Conservation (phyloP, 2,329 filamentous ascomycete species). For the Bipolaris bicolor region DNA sequence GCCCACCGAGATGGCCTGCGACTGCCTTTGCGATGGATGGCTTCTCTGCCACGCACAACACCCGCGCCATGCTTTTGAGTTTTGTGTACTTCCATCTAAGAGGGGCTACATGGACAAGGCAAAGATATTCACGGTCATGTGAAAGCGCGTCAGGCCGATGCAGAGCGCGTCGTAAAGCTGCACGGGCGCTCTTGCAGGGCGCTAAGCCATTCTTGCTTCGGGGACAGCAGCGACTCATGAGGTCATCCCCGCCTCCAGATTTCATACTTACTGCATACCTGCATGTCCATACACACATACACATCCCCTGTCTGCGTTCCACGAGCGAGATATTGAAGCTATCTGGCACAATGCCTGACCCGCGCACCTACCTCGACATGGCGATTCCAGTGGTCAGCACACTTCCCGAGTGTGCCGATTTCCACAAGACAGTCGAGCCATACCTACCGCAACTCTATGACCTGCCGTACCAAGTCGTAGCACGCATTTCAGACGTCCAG, state of each 20-base stretch:
- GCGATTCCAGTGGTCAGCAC: conserved; percentile 73
- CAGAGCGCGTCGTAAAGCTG: conserved; percentile 27
- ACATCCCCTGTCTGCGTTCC: conserved; percentile 2
- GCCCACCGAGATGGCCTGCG: conserved; percentile 84
- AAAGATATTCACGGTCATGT: conserved; percentile 35
- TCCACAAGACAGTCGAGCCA: conserved; percentile 73
- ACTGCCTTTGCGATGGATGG: conserved; percentile 96
- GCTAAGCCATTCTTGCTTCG: conserved; percentile 12
- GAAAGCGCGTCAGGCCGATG: conserved; percentile 39
- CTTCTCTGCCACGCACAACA: conserved; percentile 84
- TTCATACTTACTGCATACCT: not conserved
- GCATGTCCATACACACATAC: conserved; percentile 1
- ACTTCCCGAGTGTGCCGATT: conserved; percentile 78
- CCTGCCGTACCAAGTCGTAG: conserved; percentile 55
- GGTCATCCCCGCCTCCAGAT: conserved; percentile 26
- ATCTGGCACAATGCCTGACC: conserved; percentile 52
- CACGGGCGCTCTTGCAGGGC: conserved; percentile 20
- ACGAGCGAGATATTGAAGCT: conserved; percentile 8
- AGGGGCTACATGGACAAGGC: not conserved
- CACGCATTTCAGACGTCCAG: conserved; percentile 64
- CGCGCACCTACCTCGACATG: conserved; percentile 31
- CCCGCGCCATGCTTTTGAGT: conserved; percentile 53
- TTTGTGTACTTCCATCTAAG: conserved; percentile 12
- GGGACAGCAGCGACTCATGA: conserved; percentile 33
- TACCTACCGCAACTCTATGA: conserved; percentile 70